Percentiles rank a stretch among this genome's conserved stretches.
phyloP scores from a whole-genome alignment of 805 yeast species.

The Sugiyamaella boreocaroliniensis region DNA sequence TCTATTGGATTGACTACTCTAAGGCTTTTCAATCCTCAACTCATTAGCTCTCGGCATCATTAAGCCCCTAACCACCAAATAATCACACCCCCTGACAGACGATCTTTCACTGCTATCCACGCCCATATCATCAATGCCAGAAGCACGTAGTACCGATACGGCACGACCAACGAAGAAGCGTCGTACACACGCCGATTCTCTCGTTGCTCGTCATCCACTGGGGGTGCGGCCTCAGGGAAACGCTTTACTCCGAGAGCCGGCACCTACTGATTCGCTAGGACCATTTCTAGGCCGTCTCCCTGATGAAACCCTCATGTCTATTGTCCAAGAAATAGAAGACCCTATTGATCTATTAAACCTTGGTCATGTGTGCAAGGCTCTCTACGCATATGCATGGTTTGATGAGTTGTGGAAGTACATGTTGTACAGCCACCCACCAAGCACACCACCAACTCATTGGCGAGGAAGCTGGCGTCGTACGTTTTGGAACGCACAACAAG shows the following conservation, averaged over 20 bases:
- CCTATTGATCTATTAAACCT: conserved; percentile 45
- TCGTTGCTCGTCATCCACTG: conserved; percentile 47
- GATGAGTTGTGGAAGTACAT: conserved; percentile 78
- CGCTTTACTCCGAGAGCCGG: conserved; percentile 29
- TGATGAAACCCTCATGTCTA: conserved; percentile 57
- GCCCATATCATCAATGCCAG: background rate
- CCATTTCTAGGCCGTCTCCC: conserved; percentile 40
- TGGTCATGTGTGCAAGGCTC: conserved; percentile 54
- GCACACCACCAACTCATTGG: conserved; percentile 44
- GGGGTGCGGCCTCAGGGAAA: conserved; percentile 76
- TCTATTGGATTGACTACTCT: background rate
- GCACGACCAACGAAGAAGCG: conserved; percentile 27
- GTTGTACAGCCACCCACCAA: conserved; percentile 34
- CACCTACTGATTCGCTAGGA: conserved; percentile 39
- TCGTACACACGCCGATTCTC: background rate
- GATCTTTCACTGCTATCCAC: background rate
- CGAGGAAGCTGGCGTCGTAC: conserved; percentile 76
- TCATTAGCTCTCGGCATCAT: too few species aligned
- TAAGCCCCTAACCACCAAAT: background rate
- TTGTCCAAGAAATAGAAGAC: conserved; percentile 45
- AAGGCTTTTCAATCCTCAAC: too few species aligned
- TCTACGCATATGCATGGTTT: conserved; percentile 65
- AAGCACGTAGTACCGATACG: background rate
- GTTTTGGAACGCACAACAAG: conserved; percentile 29
- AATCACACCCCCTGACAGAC: background rate